Base-by-base conservation (phyloP, 2,329 filamentous ascomycete species). In the Exserohilum turcica region DNA sequence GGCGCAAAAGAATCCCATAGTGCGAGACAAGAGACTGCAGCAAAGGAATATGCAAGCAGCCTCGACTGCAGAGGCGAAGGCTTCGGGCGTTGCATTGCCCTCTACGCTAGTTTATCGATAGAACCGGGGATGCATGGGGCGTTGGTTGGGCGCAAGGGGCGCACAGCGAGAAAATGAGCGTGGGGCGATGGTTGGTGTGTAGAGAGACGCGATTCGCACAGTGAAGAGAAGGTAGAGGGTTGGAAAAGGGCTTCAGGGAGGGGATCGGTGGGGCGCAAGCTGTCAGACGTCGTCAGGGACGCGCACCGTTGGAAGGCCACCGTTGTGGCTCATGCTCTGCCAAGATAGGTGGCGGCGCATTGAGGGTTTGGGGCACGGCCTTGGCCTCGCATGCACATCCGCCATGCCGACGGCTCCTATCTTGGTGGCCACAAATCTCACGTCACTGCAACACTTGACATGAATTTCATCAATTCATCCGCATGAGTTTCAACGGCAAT, bases 11-110 rank as follows among this genome's bases (percentile, higher is more conserved):
- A 73, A 52, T 88, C 76, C 68, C 86, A 88, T 36, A 91, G 71
- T 33, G 84, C 66, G 29, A 88, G 64, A 28, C 90, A 72, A 44
- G 88, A 68, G 27, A 84, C 74, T 28, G 85, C 84, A 48, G 86
- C 84, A 65, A 83, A 78, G 47, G 88, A 71, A 52, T 87, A 89
- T 65, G 86, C 85, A 69, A 84, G 83, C 67, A 91, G 83, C 70
- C 88, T 87, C 76, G 86, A 88, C 78, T 90, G 89, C 63, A 90
- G 78, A 66, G 83, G 85, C 72, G 83, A 86, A 73, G 87, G 81
- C 74, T 86, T 77, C 28, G 74, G 74, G 64, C 76, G 76, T 68
- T 75, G 76, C 73, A 76, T 76, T 61, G 58, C 61, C 60, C 63
- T 63, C 63, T 60, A 44, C 63, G 53, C 63, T 66, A 43, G 54